Evolutionary conservation across 805 yeast genomes (phyloP).

Genomic region (Wickerhamiella qilinensis): DNA sequence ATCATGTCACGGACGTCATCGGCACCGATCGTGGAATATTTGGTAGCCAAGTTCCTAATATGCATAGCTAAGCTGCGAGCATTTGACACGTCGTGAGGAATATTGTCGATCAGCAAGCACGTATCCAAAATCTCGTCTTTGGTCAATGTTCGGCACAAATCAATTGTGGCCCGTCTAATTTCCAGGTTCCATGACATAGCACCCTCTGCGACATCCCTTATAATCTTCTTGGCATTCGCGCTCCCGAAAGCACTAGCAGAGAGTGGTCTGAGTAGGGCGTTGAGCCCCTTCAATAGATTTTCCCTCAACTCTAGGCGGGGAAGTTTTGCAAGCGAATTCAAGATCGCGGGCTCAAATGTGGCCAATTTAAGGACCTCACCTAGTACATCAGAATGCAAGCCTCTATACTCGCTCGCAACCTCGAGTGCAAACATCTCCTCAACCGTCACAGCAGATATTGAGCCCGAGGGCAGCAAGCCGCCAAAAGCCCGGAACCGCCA

Average conservation of each 20-base stretch:
- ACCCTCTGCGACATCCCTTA: neutral
- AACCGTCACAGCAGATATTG: neutral
- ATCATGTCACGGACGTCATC: constrained; percentile 16
- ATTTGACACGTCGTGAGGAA: constrained; percentile 50
- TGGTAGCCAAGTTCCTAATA: constrained; percentile 39
- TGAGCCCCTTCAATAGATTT: neutral
- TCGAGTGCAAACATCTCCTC: neutral
- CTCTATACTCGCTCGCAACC: neutral
- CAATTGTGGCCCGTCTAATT: constrained; percentile 9
- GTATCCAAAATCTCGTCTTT: constrained; percentile 24
- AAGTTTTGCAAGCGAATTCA: neutral
- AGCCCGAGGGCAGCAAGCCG: neutral
- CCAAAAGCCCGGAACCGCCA: constrained; percentile 4
- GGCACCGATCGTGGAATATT: constrained; percentile 23
- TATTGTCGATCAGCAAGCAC: constrained; percentile 47
- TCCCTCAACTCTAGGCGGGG: neutral
- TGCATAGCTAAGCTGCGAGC: constrained; percentile 64
- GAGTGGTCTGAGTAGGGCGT: too few species aligned
- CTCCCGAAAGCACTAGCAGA: neutral
- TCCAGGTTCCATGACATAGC: constrained; percentile 10
- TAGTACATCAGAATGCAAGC: constrained; percentile 2
- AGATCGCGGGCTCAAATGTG: neutral
- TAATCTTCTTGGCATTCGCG: neutral
- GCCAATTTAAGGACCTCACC: constrained; percentile 1
- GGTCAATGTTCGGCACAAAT: constrained; percentile 2